Evolutionary conservation across 768 basidiomycete species (phyloP).

Genomic region (Pleurotus citrinopileatus): DNA sequence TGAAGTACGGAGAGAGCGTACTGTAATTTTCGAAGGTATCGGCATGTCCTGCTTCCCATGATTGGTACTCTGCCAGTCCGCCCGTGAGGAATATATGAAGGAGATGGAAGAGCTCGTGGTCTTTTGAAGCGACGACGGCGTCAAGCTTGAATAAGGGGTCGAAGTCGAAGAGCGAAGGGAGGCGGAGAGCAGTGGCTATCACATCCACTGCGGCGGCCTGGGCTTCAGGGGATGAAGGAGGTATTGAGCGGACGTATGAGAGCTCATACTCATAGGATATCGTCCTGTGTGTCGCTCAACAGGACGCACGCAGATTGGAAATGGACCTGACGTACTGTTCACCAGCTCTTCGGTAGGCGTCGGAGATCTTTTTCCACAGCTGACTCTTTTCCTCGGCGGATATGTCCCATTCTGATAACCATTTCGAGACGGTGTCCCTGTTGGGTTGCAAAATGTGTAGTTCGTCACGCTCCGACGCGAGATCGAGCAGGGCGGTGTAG

Average conservation of each 20-base stretch:
- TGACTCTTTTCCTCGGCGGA: constrained; percentile 56
- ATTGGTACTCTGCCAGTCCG: constrained; percentile 57
- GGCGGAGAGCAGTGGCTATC: constrained; percentile 62
- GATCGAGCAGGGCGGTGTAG: constrained; percentile 57
- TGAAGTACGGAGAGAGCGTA: constrained; percentile 28
- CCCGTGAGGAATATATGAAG: constrained; percentile 70
- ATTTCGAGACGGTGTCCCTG: constrained; percentile 63
- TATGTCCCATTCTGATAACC: constrained; percentile 76
- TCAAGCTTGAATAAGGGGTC: constrained; percentile 78
- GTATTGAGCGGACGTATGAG: constrained; percentile 58
- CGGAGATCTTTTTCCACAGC: constrained; percentile 64
- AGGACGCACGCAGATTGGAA: not conserved
- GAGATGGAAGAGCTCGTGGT: constrained; percentile 72
- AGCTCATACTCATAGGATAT: constrained; percentile 65
- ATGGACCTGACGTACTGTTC: constrained; percentile 48
- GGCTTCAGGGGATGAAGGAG: constrained; percentile 48
- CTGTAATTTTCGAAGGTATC: constrained; percentile 54
- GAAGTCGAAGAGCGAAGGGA: constrained; percentile 74
- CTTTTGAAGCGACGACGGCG: constrained; percentile 59
- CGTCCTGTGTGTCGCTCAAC: constrained; percentile 34
- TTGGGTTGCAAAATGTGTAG: constrained; percentile 59
- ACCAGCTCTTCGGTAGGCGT: constrained; percentile 53
- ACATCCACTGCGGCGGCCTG: constrained; percentile 54
- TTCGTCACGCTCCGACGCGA: constrained; percentile 60
- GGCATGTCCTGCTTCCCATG: constrained; percentile 56